Percentiles rank a stretch among this genome's conserved stretches.
phyloP scores from a whole-genome alignment of 208 protist species.

The Tritrichomonas foetus region DNA sequence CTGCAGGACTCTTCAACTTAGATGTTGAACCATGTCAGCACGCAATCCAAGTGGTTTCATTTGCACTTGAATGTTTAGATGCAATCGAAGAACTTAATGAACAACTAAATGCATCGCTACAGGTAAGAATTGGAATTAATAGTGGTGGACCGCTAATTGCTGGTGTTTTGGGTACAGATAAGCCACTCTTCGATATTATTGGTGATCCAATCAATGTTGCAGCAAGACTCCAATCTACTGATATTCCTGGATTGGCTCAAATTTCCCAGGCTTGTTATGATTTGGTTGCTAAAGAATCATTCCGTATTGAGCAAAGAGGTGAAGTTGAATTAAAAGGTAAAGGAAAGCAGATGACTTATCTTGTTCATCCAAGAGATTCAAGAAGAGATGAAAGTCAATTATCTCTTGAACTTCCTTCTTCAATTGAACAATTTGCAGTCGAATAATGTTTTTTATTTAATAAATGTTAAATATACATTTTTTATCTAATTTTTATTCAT shows the following conservation, averaged over 20 bases:
- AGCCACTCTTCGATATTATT: slow-evolving; percentile 33
- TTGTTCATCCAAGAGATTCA: neutral
- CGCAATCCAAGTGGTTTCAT: neutral
- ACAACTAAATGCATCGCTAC: neutral
- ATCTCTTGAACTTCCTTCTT: too few relatives aligned
- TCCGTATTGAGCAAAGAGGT: slow-evolving; percentile 14
- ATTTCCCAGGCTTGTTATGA: slow-evolving; percentile 30
- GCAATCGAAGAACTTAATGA: slow-evolving; percentile 33
- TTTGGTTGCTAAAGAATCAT: neutral
- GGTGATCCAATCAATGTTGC: slow-evolving; percentile 37
- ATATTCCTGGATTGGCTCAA: neutral
- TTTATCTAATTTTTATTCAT: too few relatives aligned
- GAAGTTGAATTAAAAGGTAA: slow-evolving; percentile 14
- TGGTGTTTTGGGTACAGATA: slow-evolving; percentile 22
- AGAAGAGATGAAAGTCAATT: too few relatives aligned
- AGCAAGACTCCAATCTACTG: slow-evolving; percentile 1
- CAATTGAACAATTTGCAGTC: too few relatives aligned
- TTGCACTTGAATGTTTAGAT: neutral
- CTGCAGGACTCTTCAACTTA: neutral
- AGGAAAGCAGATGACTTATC: slow-evolving; percentile 28
- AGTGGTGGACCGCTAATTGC: neutral
- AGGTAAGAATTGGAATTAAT: slow-evolving; percentile 19
- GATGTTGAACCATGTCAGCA: neutral
- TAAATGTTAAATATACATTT: too few relatives aligned
- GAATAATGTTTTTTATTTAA: too few relatives aligned